phyloP scores from a whole-genome alignment of 2,329 filamentous ascomycete genomes.

The Penicillium sp. region DNA sequence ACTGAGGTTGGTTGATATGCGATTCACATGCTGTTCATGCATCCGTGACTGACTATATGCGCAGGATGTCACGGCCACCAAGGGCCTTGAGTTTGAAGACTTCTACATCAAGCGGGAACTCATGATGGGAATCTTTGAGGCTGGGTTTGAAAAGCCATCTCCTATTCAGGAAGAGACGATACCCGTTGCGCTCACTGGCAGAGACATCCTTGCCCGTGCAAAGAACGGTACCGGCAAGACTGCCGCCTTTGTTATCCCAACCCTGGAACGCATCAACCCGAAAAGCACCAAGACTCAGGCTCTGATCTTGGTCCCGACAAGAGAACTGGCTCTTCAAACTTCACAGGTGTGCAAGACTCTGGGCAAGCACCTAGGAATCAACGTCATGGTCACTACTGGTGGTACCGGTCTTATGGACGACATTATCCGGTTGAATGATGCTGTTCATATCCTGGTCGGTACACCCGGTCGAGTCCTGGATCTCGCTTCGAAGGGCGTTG shows the following conservation, averaged over 20 bases:
- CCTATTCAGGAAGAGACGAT: slow-evolving; percentile 99
- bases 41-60: slow-evolving; percentile 13
- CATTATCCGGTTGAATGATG: slow-evolving; percentile 87
- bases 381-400: slow-evolving; percentile 98
- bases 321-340: slow-evolving; percentile 95
- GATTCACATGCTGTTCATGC: slow-evolving; percentile 2
- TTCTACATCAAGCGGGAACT: slow-evolving; percentile 92
- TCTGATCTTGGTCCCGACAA: slow-evolving; percentile 89
- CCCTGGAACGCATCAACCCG: slow-evolving; percentile 90
- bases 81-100: slow-evolving; percentile 95
- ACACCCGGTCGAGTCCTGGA: slow-evolving; percentile 95
- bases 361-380: slow-evolving; percentile 92
- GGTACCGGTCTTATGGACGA: slow-evolving; percentile 93
- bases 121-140: slow-evolving; percentile 99
- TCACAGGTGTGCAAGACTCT: slow-evolving; percentile 99
- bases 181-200: slow-evolving; percentile 87
- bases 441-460: slow-evolving; percentile 95
- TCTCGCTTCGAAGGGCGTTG: slow-evolving; percentile 90
- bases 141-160: slow-evolving; percentile 96
- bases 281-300: slow-evolving; percentile 96
- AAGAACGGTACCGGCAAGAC: slow-evolving; percentile 99
- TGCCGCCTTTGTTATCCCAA: slow-evolving; percentile 93
- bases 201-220: slow-evolving; percentile 90
- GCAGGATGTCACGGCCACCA: slow-evolving; percentile 95
- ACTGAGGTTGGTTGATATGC: slow-evolving; percentile 39